A percentile compares a stretch with the other conserved stretches of the same genome.
Conservation (phyloP, 2,329 filamentous ascomycete genomes). For the Pseudocercospora fijiensis region DNA sequence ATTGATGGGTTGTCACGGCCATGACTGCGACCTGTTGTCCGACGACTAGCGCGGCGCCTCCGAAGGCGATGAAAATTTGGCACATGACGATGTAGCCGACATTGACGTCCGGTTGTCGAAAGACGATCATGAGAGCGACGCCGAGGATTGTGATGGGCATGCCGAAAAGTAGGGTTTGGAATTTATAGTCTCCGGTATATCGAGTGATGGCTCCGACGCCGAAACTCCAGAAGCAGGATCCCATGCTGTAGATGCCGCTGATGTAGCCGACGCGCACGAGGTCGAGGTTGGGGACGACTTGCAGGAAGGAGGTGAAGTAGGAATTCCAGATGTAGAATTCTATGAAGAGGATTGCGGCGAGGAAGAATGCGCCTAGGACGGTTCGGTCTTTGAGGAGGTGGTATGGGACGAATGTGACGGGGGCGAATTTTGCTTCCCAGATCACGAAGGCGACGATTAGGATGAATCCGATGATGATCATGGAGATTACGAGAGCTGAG, state of each 20-base stretch:
- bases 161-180: conserved; percentile 38
- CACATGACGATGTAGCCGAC: conserved; percentile 54
- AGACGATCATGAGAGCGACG: conserved; percentile 34
- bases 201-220: conserved; percentile 49
- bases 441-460: conserved; percentile 48
- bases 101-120: conserved; percentile 39
- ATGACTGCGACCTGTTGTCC: conserved; percentile 61
- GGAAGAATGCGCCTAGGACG: conserved; percentile 49
- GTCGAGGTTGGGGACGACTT: conserved; percentile 48
- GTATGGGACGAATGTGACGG: conserved; percentile 58
- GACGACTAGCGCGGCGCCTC: conserved; percentile 58
- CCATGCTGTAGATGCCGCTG: conserved; percentile 36
- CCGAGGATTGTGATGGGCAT: conserved; percentile 37
- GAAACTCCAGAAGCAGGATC: conserved; percentile 44
- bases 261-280: conserved; percentile 27
- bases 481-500: conserved; percentile 41
- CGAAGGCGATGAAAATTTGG: conserved; percentile 60
- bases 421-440: conserved; percentile 59
- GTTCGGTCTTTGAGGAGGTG: conserved; percentile 53
- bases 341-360: conserved; percentile 45
- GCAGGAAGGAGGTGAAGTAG: conserved; percentile 48
- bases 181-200: conserved; percentile 51
- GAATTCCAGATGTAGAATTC: conserved; percentile 44
- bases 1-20: conserved; percentile 44
- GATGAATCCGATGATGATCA: conserved; percentile 34